phyloP scores from a whole-genome alignment of 371 early-diverging fungal genomes.

The Blakeslea trispora region DNA sequence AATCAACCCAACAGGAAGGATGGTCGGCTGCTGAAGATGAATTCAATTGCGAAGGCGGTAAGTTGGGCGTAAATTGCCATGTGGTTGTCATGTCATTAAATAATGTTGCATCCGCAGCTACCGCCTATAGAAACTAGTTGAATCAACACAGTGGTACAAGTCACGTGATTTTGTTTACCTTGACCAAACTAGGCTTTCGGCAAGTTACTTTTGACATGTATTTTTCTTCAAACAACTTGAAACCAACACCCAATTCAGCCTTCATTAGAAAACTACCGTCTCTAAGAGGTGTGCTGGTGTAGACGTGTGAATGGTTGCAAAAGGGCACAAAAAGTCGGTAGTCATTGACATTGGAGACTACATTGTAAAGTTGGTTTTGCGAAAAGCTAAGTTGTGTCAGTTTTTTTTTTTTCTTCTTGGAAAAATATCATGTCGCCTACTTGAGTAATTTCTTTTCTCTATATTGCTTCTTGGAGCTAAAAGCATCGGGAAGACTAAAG shows the following conservation, averaged over 20 bases:
- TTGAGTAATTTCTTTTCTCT: slow-evolving; percentile 35
- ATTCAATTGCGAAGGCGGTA: slow-evolving; percentile 31
- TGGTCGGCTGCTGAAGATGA: slow-evolving; percentile 42
- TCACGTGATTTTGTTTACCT: slow-evolving; percentile 30
- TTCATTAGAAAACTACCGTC: slow-evolving; percentile 39
- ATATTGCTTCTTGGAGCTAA: slow-evolving; percentile 33
- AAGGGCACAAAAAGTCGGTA: slow-evolving; percentile 81
- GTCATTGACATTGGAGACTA: slow-evolving; percentile 76
- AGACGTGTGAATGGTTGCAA: slow-evolving; percentile 69
- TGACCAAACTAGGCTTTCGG: slow-evolving; percentile 53
- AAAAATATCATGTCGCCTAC: slow-evolving; percentile 16
- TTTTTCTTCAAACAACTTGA: slow-evolving; percentile 70
- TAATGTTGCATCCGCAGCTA: slow-evolving; percentile 64
- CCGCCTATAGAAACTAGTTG: slow-evolving; percentile 49
- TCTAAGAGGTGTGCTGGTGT: slow-evolving; percentile 28
- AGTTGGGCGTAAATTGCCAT: slow-evolving; percentile 68
- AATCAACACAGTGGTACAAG: too few species aligned
- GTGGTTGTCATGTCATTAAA: slow-evolving; percentile 70
- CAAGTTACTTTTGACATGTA: slow-evolving; percentile 78
- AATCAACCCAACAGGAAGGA: slow-evolving; percentile 68
- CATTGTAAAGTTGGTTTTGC: slow-evolving; percentile 70
- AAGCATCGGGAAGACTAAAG: slow-evolving; percentile 26
- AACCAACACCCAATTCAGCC: slow-evolving; percentile 79
- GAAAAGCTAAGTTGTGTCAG: slow-evolving; percentile 66
- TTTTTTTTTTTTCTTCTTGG: too few species aligned